phyloP scores from a whole-genome alignment of 208 protist species.

The Crithidia sp. region DNA sequence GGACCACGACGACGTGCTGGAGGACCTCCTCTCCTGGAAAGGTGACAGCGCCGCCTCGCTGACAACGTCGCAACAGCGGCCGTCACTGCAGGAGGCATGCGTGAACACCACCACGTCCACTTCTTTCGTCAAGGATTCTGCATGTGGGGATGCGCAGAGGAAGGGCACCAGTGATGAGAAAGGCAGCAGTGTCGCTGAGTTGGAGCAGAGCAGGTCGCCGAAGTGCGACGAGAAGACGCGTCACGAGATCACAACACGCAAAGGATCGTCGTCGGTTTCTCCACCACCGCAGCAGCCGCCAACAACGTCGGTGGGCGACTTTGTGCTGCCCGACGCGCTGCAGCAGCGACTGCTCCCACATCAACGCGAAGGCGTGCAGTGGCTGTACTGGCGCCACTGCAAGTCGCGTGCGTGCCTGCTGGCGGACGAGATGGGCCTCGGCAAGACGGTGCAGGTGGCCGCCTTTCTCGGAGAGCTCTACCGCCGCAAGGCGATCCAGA shows the following conservation, averaged over 20 bases:
- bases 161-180: too few species aligned
- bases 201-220: too few species aligned
- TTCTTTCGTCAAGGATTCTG: too few species aligned
- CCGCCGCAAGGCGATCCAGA: conserved; percentile 64
- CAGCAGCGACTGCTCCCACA: conserved; percentile 87
- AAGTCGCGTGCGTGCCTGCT: conserved; percentile 94
- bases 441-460: conserved; percentile 97
- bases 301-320: background rate
- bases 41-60: conserved; percentile 8
- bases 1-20: conserved; percentile 61
- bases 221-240: too few species aligned
- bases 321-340: conserved; percentile 37
- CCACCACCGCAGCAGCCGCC: background rate
- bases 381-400: conserved; percentile 96
- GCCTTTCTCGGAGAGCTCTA: conserved; percentile 92
- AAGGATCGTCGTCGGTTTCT: background rate
- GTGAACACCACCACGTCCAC: conserved; percentile 19
- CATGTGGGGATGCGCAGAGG: too few species aligned
- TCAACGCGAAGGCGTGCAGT: conserved; percentile 94
- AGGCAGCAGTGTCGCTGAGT: too few species aligned
- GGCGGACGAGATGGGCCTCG: conserved; percentile 98
- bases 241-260: background rate
- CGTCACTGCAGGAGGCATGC: conserved; percentile 24
- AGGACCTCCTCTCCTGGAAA: conserved; percentile 74
- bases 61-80: background rate